Conservation (phyloP, 139 green algal species). For the Chlorella vulgaris region DNA sequence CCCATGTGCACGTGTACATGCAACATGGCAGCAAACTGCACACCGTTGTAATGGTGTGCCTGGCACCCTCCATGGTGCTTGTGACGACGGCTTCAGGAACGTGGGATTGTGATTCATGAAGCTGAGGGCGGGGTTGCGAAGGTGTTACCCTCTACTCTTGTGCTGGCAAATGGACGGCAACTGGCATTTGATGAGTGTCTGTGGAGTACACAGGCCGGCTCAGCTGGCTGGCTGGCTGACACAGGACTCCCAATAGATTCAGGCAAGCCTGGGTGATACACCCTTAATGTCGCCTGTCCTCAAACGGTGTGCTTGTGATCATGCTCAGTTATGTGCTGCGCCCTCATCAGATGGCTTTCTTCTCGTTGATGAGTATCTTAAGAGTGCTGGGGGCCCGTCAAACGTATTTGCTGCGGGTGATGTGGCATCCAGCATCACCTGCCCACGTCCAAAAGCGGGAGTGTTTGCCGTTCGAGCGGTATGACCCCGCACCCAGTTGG, state of each 20-base stretch:
- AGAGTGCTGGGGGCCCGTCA: slow-evolving; percentile 44
- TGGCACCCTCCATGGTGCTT: too few species aligned
- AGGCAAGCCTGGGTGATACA: too few species aligned
- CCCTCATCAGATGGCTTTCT: slow-evolving; percentile 81
- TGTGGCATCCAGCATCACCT: slow-evolving; percentile 61
- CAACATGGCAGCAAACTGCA: too few species aligned
- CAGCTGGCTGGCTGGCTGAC: slow-evolving; percentile 71
- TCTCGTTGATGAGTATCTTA: slow-evolving; percentile 75
- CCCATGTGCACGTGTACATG: background rate
- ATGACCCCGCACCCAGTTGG: slow-evolving; percentile 6
- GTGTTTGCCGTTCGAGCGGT: slow-evolving; percentile 95
- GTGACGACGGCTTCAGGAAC: too few species aligned
- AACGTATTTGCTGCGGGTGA: slow-evolving; percentile 96
- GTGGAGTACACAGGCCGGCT: slow-evolving; percentile 92
- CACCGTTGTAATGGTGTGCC: too few species aligned
- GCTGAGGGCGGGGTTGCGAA: slow-evolving; percentile 44
- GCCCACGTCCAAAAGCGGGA: slow-evolving; percentile 96
- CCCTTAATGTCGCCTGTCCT: too few species aligned
- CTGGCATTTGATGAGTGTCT: slow-evolving; percentile 84
- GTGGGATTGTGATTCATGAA: too few species aligned
- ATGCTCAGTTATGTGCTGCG: background rate
- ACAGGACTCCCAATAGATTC: slow-evolving; percentile 45
- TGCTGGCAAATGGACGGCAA: slow-evolving; percentile 40
- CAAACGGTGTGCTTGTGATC: too few species aligned
- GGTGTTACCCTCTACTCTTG: slow-evolving; percentile 50